Conservation (phyloP, 108 stramenopile genomes). For the Ochromonas danica region DNA sequence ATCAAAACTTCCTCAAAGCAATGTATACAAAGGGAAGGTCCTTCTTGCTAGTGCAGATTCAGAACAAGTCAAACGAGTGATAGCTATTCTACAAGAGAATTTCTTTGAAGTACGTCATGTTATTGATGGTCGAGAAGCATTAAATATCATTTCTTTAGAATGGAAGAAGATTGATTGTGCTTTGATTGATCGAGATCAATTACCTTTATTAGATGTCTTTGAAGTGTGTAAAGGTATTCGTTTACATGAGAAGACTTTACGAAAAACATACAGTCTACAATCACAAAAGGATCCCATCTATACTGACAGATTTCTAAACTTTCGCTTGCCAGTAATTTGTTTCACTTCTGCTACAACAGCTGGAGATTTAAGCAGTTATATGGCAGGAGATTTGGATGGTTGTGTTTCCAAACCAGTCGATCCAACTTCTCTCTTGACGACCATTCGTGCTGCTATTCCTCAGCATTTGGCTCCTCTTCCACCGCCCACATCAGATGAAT, state of each 20-base stretch:
- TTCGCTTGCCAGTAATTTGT: slow-evolving; percentile 53
- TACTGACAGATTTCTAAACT: background rate
- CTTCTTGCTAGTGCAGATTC: background rate
- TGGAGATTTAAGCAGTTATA: slow-evolving; percentile 59
- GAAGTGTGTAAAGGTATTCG: background rate
- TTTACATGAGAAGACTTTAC: background rate
- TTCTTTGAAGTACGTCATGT: background rate
- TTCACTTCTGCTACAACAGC: slow-evolving; percentile 52
- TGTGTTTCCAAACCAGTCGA: slow-evolving; percentile 58
- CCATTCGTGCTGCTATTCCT: slow-evolving; percentile 61
- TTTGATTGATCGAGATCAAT: background rate
- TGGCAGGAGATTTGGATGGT: slow-evolving; percentile 64
- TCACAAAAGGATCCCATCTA: too few species aligned
- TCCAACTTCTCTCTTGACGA: slow-evolving; percentile 48
- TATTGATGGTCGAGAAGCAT: slow-evolving; percentile 9
- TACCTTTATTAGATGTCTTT: slow-evolving; percentile 20
- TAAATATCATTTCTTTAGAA: background rate
- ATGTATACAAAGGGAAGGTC: background rate
- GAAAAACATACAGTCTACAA: too few species aligned
- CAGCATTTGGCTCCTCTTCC: slow-evolving; percentile 36
- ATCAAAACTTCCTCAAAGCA: background rate
- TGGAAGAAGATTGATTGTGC: background rate
- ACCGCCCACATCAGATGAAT: background rate
- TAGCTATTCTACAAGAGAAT: background rate
- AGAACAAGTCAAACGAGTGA: background rate